Conservation (phyloP, 352 stramenopile species). For the Phytophthora idaei region DNA sequence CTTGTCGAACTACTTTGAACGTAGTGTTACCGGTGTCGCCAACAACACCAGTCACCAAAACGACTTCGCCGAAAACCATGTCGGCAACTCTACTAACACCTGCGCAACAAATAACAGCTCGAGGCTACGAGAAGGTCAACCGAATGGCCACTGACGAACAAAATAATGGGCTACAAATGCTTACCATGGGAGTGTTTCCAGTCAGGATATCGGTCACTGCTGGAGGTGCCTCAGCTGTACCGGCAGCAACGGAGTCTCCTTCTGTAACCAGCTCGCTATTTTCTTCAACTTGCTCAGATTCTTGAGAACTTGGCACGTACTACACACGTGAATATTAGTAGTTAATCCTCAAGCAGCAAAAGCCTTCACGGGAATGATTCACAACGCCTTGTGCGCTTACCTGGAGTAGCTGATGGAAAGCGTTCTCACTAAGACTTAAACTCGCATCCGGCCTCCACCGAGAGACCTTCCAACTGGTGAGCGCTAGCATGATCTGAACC, state of each 20-base stretch:
- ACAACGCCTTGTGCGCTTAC: slow-evolving; percentile 16
- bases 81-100: slow-evolving; percentile 14
- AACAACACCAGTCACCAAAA: slow-evolving; percentile 51
- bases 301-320: slow-evolving; percentile 23
- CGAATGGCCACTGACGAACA: slow-evolving; percentile 5
- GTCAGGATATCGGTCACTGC: slow-evolving; percentile 2
- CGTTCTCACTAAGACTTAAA: slow-evolving; percentile 33
- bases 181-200: slow-evolving; percentile 14
- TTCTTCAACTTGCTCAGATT: slow-evolving; percentile 24
- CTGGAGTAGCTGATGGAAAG: slow-evolving; percentile 47
- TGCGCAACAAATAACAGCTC: slow-evolving; percentile 49
- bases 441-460: slow-evolving; percentile 27
- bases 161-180: neutral
- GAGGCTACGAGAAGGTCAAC: slow-evolving; percentile 39
- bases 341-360: neutral
- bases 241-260: slow-evolving; percentile 12
- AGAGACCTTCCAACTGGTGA: slow-evolving; percentile 71
- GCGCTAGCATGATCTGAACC: slow-evolving; percentile 41
- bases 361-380: neutral
- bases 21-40: slow-evolving; percentile 54
- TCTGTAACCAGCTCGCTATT: slow-evolving; percentile 9
- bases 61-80: slow-evolving; percentile 46
- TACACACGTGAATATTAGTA: slow-evolving; percentile 6
- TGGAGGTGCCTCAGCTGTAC: slow-evolving; percentile 5
- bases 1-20: slow-evolving; percentile 52